Evolutionary conservation across 768 basidiomycete species (phyloP).

Genomic region (Favolaschia claudopus): DNA sequence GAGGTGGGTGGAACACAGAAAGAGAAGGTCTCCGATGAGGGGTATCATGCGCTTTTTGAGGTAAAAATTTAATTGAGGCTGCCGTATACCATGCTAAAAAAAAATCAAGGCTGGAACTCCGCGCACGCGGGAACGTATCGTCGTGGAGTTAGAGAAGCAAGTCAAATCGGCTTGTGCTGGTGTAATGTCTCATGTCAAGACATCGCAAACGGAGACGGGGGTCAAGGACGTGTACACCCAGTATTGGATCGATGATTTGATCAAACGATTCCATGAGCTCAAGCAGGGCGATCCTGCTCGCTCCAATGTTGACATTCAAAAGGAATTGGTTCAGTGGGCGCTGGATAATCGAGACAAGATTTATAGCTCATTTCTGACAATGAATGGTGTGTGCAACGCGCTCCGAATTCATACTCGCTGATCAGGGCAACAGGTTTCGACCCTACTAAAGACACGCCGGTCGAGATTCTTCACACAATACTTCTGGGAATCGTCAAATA

Average conservation of each 20-base stretch:
- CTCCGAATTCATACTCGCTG: neutral
- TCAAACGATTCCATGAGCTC: conserved; percentile 28
- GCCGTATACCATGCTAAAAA: neutral
- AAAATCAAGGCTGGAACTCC: conserved; percentile 29
- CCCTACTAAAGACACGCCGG: conserved; percentile 25
- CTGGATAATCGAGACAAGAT: conserved; percentile 28
- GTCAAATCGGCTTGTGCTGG: conserved; percentile 40
- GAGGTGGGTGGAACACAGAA: conserved; percentile 42
- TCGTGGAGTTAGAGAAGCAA: conserved; percentile 38
- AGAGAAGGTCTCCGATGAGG: conserved; percentile 39
- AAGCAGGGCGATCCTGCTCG: conserved; percentile 27
- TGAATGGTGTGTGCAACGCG: conserved; percentile 31
- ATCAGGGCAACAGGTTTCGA: conserved; percentile 13
- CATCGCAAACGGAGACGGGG: conserved; percentile 40
- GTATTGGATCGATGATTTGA: conserved; percentile 44
- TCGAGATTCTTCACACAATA: conserved; percentile 39
- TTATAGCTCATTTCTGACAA: conserved; percentile 41
- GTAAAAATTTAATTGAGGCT: conserved; percentile 23
- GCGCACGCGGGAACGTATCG: conserved; percentile 29
- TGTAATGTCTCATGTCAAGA: conserved; percentile 34
- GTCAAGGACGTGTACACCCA: conserved; percentile 49
- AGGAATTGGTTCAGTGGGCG: conserved; percentile 38
- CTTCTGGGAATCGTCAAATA: conserved; percentile 41
- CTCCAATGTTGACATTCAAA: conserved; percentile 28
- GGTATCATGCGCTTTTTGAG: conserved; percentile 43